A percentile compares a stretch with the other conserved stretches of the same genome.
Conservation (phyloP, 2,329 filamentous ascomycete species). For the Elsinoe necatrix region DNA sequence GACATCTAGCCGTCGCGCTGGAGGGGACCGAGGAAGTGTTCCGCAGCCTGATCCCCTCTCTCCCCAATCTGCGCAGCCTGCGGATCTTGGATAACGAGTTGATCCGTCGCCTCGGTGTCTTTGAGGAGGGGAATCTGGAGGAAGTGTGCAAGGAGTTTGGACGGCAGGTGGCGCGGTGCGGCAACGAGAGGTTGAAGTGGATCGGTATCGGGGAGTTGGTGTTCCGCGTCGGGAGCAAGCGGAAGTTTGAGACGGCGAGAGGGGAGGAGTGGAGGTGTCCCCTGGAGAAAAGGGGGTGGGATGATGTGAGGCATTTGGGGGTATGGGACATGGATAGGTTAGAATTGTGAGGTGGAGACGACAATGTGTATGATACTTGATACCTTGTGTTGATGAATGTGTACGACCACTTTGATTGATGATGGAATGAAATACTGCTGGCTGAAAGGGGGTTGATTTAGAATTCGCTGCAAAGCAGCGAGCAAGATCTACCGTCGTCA, state of each 20-base stretch:
- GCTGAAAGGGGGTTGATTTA: neutral
- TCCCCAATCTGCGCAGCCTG: slow-evolving; percentile 34
- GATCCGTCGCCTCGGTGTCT: slow-evolving; percentile 23
- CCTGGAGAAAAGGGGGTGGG: slow-evolving; percentile 28
- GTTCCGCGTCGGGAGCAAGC: slow-evolving; percentile 29
- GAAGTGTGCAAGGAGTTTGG: slow-evolving; percentile 19
- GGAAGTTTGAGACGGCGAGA: slow-evolving; percentile 22
- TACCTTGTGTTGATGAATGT: neutral
- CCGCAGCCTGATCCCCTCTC: slow-evolving; percentile 29
- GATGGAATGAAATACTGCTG: neutral
- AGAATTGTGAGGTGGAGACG: slow-evolving; percentile 20
- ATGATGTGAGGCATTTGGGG: slow-evolving; percentile 35
- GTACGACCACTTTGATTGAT: neutral
- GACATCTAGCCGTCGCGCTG: slow-evolving; percentile 49
- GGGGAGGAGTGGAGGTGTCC: slow-evolving; percentile 21
- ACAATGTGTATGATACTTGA: neutral
- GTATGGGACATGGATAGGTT: slow-evolving; percentile 39
- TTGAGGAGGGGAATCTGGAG: slow-evolving; percentile 19
- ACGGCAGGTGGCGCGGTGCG: slow-evolving; percentile 29
- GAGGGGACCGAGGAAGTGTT: slow-evolving; percentile 39
- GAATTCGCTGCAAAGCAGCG: neutral
- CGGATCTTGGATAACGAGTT: slow-evolving; percentile 32
- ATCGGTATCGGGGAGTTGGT: slow-evolving; percentile 34
- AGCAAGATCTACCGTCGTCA: neutral
- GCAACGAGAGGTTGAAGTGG: slow-evolving; percentile 31